Conservation (phyloP, 139 green algal genomes). For the Medakamo hakoo region DNA sequence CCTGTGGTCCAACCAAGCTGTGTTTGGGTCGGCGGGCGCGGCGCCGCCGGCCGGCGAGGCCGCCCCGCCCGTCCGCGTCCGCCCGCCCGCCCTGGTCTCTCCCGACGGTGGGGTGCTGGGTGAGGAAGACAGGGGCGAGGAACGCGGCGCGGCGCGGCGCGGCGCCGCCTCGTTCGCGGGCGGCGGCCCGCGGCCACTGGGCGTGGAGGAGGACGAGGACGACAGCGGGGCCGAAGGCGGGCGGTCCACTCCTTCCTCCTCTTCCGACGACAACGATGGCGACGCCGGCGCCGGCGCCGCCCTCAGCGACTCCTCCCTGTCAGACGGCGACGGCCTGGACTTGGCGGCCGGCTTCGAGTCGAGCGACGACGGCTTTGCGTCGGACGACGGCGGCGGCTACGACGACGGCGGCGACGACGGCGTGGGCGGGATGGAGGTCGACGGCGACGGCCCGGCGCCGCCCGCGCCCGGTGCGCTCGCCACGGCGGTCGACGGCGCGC, state of each 20-base stretch:
- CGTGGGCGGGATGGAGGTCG: conserved; percentile 1
- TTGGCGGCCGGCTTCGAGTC: neutral
- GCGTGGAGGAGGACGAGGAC: conserved; percentile 6
- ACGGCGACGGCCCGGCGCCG: conserved; percentile 5
- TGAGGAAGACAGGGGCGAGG: conserved; percentile 24
- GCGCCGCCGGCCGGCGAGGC: neutral
- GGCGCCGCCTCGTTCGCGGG: conserved; percentile 30
- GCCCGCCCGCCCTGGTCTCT: neutral
- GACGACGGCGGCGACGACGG: neutral
- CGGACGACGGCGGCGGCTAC: neutral
- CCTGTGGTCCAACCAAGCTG: conserved; percentile 76
- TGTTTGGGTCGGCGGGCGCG: conserved; percentile 23
- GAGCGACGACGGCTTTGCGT: neutral
- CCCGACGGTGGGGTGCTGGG: conserved; percentile 34
- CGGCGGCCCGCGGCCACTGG: conserved; percentile 18
- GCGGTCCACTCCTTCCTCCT: no score
- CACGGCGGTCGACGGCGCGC: conserved; percentile 21
- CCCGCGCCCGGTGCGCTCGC: conserved; percentile 9
- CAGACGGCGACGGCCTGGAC: no score
- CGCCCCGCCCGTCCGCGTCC: neutral
- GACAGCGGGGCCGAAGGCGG: no score
- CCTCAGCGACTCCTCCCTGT: no score
- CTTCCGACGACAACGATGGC: no score
- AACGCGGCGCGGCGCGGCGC: conserved; percentile 14
- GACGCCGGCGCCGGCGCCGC: no score